Evolutionary conservation across 1,284 basidiomycete species (phyloP).

Genomic region (Mycosarcoma maydis): DNA sequence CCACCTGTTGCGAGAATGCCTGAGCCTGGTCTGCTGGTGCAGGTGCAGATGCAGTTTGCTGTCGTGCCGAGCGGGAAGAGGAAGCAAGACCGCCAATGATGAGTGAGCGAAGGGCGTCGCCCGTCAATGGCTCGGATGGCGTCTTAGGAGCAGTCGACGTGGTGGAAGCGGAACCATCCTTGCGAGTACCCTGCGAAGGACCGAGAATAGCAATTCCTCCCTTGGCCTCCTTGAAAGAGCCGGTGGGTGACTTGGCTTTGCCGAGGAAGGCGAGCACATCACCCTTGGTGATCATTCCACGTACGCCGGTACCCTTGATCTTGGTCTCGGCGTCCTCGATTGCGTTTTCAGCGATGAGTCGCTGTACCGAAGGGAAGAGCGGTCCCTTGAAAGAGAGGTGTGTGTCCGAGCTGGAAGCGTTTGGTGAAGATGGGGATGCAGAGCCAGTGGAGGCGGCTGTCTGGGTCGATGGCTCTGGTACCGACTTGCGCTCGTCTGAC

Average conservation of each 20-base stretch:
- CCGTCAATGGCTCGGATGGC: conserved; percentile 39
- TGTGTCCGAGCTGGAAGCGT: conserved; percentile 30
- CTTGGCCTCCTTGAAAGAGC: conserved; percentile 52
- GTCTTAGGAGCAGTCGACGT: conserved; percentile 14
- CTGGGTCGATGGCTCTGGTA: conserved; percentile 21
- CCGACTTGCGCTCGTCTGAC: conserved; percentile 14
- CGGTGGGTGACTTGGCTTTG: conserved; percentile 54
- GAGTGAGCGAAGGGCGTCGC: conserved; percentile 43
- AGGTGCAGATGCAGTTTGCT: conserved; percentile 12
- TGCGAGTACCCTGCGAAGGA: conserved; percentile 39
- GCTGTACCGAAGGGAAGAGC: conserved; percentile 67
- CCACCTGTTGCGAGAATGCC: conserved; percentile 25
- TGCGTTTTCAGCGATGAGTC: conserved; percentile 61
- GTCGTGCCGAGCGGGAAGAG: conserved; percentile 22
- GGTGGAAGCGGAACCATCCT: conserved; percentile 23
- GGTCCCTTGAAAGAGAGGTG: conserved; percentile 40
- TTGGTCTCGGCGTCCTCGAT: conserved; percentile 62
- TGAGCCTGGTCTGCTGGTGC: conserved; percentile 7
- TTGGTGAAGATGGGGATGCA: conserved; percentile 26
- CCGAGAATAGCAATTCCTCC: conserved; percentile 55
- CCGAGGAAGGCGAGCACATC: conserved; percentile 68
- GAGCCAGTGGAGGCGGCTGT: conserved; percentile 34
- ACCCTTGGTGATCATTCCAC: conserved; percentile 69
- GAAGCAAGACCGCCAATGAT: conserved; percentile 50
- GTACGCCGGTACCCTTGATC: conserved; percentile 68